A percentile compares a stretch with the other conserved stretches of the same genome.
Conservation (phyloP, 306 rosid species). For the Dryas alaskensis region DNA sequence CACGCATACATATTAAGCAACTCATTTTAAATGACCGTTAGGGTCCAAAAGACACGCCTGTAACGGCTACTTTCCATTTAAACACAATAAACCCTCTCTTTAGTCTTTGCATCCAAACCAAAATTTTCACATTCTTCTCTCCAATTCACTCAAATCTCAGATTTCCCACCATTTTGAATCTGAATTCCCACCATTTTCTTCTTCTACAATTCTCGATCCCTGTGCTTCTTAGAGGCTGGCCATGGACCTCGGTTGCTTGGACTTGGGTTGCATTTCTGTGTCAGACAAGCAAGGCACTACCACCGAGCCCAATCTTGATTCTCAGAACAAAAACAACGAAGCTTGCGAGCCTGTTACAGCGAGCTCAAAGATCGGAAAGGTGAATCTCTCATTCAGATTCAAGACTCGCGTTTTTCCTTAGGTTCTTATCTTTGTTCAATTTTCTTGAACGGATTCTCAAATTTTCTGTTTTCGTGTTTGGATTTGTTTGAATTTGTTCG, state of each 20-base stretch:
- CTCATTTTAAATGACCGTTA: slow-evolving; percentile 40
- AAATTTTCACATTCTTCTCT: not conserved
- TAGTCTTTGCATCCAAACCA: not conserved
- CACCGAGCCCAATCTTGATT: slow-evolving; percentile 20
- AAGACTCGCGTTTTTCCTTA: not conserved
- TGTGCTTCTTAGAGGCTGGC: not conserved
- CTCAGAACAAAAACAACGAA: slow-evolving; percentile 31
- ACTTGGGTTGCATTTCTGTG: slow-evolving; percentile 41
- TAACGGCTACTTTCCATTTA: slow-evolving; percentile 43
- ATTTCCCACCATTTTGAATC: not conserved
- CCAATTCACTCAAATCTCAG: not conserved
- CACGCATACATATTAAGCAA: no score
- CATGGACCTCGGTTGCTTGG: slow-evolving; percentile 65
- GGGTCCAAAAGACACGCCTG: slow-evolving; percentile 14
- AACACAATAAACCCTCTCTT: not conserved
- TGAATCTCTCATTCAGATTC: not conserved
- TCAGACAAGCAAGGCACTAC: slow-evolving; percentile 28
- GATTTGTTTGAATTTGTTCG: not conserved
- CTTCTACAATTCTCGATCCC: not conserved
- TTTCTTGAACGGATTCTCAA: slow-evolving; percentile 1
- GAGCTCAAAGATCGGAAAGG: slow-evolving; percentile 67
- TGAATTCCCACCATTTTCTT: no score
- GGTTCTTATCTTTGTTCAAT: not conserved
- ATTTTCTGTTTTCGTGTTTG: not conserved
- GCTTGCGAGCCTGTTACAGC: slow-evolving; percentile 30